Percentiles rank a stretch among this genome's conserved stretches.
Conservation (phyloP, 345 rosid genomes). For the Aquilaria yunnanensis region DNA sequence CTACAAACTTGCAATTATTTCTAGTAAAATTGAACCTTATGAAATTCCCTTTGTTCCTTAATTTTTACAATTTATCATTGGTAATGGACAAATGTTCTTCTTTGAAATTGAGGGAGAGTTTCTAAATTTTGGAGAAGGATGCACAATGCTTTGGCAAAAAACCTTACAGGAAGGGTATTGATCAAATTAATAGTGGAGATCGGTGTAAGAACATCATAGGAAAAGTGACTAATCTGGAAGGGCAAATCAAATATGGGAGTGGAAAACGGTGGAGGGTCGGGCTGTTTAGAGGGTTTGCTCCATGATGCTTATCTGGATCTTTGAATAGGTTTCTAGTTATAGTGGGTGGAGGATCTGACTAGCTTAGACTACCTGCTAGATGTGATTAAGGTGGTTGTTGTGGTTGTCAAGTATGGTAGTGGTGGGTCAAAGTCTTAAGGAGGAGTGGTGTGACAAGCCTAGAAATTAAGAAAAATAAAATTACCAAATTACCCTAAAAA, state of each 20-base stretch:
- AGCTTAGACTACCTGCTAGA: slow-evolving; percentile 16
- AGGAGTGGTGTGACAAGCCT: slow-evolving; percentile 43
- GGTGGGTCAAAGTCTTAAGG: slow-evolving; percentile 44
- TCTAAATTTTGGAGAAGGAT: slow-evolving; percentile 54
- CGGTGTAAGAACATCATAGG: slow-evolving; percentile 10
- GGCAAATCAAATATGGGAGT: slow-evolving; percentile 35
- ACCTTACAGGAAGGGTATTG: slow-evolving; percentile 44
- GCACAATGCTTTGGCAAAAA: slow-evolving; percentile 43
- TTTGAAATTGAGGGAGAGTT: slow-evolving; percentile 40
- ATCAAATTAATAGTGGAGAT: slow-evolving; percentile 20
- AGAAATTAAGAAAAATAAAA: too few relatives aligned
- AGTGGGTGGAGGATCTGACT: slow-evolving; percentile 23
- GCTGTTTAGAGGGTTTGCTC: slow-evolving; percentile 14
- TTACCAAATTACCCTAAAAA: too few relatives aligned
- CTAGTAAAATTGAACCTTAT: slow-evolving; percentile 68
- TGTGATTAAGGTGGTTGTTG: slow-evolving; percentile 12
- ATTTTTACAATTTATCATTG: slow-evolving; percentile 27
- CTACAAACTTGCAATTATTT: slow-evolving; percentile 49
- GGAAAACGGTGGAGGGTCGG: slow-evolving; percentile 5
- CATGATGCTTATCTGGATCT: slow-evolving; percentile 18
- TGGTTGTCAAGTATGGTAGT: slow-evolving; percentile 13
- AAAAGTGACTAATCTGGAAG: slow-evolving; percentile 54
- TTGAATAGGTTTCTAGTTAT: slow-evolving; percentile 19
- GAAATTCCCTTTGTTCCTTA: slow-evolving; percentile 72
- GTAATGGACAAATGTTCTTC: not conserved